Conservation (phyloP, 495 filamentous ascomycete genomes). For the Cercophora sp. region DNA sequence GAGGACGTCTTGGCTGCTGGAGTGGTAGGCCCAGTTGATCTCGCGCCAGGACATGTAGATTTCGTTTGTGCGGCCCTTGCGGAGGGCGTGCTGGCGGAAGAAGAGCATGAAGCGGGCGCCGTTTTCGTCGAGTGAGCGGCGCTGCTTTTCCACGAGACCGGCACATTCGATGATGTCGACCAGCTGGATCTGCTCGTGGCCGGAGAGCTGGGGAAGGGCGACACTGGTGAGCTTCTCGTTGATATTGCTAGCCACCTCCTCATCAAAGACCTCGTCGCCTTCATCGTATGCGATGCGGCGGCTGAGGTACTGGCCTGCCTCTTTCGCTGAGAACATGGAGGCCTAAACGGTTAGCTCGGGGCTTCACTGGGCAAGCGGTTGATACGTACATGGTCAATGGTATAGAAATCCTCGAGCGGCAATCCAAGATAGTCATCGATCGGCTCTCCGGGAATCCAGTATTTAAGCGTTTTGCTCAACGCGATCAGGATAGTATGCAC, state of each 20-base stretch:
- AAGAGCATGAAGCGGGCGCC: slow-evolving; percentile 87
- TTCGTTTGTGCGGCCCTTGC: slow-evolving; percentile 59
- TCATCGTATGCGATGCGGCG: slow-evolving; percentile 47
- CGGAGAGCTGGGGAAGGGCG: slow-evolving; percentile 76
- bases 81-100: slow-evolving; percentile 78
- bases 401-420: slow-evolving; percentile 66
- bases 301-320: slow-evolving; percentile 23
- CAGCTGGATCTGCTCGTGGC: slow-evolving; percentile 83
- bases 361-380: neutral
- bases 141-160: slow-evolving; percentile 81
- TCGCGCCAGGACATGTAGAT: slow-evolving; percentile 84
- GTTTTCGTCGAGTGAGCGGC: slow-evolving; percentile 88
- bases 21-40: slow-evolving; percentile 92
- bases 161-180: slow-evolving; percentile 86
- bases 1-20: slow-evolving; percentile 86
- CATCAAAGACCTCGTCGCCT: slow-evolving; percentile 60
- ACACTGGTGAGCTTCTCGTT: slow-evolving; percentile 73
- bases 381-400: slow-evolving; percentile 18
- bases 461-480: slow-evolving; percentile 77
- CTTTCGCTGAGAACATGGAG: slow-evolving; percentile 18
- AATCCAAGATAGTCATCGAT: slow-evolving; percentile 79
- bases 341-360: slow-evolving; percentile 7
- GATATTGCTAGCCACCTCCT: slow-evolving; percentile 65
- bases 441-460: slow-evolving; percentile 74
- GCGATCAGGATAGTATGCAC: slow-evolving; percentile 72